Percentiles rank a stretch among this genome's conserved stretches.
These are phyloP conservation scores for Phialemoniopsis sp. DNA, from an alignment of 2,329 filamentous ascomycete species.

Conservation along the genomic window DNA sequence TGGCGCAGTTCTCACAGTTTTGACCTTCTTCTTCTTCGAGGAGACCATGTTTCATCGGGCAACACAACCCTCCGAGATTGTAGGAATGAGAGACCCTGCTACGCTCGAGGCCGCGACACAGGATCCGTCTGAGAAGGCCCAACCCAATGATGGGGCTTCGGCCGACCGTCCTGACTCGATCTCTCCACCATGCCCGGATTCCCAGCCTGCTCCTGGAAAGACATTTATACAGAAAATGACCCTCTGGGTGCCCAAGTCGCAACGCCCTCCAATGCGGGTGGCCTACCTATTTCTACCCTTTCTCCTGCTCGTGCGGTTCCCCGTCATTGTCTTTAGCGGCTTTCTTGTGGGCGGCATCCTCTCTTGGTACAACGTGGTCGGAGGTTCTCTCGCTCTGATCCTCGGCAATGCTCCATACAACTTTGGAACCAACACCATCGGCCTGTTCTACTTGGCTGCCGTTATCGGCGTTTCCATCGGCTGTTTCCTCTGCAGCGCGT, in stretches of 20 bases:
- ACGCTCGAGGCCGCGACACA: conserved; percentile 6
- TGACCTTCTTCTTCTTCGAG: conserved; percentile 16
- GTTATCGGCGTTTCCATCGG: conserved; percentile 35
- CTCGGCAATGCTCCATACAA: conserved; percentile 41
- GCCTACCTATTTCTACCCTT: too few species aligned
- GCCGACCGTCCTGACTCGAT: too few species aligned
- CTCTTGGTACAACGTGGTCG: too few species aligned
- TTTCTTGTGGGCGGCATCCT: too few species aligned
- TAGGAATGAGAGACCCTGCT: background rate
- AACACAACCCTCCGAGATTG: too few species aligned
- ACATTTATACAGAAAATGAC: too few species aligned
- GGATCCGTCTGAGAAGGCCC: too few species aligned
- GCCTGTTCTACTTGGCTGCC: conserved; percentile 44
- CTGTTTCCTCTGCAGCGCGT: conserved; percentile 34
- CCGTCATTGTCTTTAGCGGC: conserved; percentile 7
- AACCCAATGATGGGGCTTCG: too few species aligned
- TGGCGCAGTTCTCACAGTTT: conserved; percentile 6
- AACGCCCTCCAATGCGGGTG: too few species aligned
- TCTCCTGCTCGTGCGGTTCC: conserved; percentile 13
- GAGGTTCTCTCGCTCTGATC: conserved; percentile 28
- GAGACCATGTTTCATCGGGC: conserved; percentile 16
- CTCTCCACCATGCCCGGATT: too few species aligned
- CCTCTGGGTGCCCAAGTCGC: too few species aligned
- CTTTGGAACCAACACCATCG: conserved; percentile 33
- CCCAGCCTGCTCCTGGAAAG: too few species aligned